Evolutionary conservation across 441 rosid genomes (phyloP).

Genomic region (Populus trichocarpa): DNA sequence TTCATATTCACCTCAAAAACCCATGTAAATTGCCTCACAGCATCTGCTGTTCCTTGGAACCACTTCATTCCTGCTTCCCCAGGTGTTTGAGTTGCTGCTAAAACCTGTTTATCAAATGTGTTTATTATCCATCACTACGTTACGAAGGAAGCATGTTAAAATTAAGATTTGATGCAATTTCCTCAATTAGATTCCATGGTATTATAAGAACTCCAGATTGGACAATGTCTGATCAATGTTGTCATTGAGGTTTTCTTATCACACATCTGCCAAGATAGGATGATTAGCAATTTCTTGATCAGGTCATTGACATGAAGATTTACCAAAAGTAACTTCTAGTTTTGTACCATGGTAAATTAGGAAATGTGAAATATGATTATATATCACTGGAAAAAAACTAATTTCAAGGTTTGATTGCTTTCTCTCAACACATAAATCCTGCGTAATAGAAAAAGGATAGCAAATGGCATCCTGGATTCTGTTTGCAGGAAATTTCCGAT

Average conservation of each 20-base stretch:
- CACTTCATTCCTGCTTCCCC: slow-evolving; percentile 85
- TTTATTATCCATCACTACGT: background rate
- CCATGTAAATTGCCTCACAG: slow-evolving; percentile 94
- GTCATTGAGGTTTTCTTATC: background rate
- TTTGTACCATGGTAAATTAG: background rate
- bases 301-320: background rate
- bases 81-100: slow-evolving; percentile 96
- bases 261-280: background rate
- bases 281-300: background rate
- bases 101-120: slow-evolving; percentile 46
- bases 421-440: background rate
- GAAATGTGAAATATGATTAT: background rate
- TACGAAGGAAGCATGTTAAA: background rate
- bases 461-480: background rate
- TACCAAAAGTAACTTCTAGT: background rate
- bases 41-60: slow-evolving; percentile 99
- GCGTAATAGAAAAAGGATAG: background rate
- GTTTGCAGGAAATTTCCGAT: background rate
- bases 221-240: background rate
- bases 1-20: slow-evolving; percentile 72
- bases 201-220: background rate
- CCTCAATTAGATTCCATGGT: background rate
- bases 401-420: background rate
- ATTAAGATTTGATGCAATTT: background rate
- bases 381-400: background rate